phyloP scores from a whole-genome alignment of 73 alveolate genomes.

The Strombidium stylifer region DNA sequence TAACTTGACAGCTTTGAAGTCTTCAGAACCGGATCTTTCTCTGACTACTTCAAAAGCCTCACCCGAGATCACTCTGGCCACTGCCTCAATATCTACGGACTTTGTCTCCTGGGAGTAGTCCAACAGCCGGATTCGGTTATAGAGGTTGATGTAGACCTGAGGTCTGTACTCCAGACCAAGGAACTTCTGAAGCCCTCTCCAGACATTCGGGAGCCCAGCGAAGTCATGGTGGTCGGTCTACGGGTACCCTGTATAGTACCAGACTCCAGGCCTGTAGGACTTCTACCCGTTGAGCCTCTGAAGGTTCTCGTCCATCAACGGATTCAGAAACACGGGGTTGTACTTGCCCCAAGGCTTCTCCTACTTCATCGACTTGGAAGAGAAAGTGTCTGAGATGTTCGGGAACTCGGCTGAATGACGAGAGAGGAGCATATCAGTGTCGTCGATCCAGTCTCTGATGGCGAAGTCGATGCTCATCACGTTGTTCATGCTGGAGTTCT shows the following conservation, averaged over 20 bases:
- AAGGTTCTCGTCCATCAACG: conserved; percentile 12
- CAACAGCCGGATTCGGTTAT: too few relatives aligned
- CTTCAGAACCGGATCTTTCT: too few relatives aligned
- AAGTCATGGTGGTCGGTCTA: conserved; percentile 41
- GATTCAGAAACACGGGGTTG: conserved; percentile 30
- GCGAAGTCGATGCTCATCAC: conserved; percentile 32
- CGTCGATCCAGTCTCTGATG: conserved; percentile 15
- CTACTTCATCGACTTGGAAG: not conserved
- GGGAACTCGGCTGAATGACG: conserved; percentile 41
- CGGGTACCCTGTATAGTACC: conserved; percentile 40
- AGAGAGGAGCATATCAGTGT: conserved; percentile 36
- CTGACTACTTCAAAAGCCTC: too few relatives aligned
- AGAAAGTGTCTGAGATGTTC: not conserved
- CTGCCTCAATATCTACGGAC: too few relatives aligned
- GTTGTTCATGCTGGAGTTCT: conserved; percentile 20
- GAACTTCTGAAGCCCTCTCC: conserved; percentile 2
- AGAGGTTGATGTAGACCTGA: too few relatives aligned
- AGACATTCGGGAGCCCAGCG: conserved; percentile 30
- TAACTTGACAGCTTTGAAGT: too few relatives aligned
- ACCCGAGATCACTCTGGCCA: too few relatives aligned
- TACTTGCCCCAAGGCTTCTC: conserved; percentile 57
- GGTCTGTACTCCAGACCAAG: conserved; percentile 13
- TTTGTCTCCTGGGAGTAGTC: too few relatives aligned
- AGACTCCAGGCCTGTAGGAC: conserved; percentile 14
- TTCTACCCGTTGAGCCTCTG: not conserved